Evolutionary conservation across 345 rosid species (phyloP), one percentile per base, ranked within the genome.

Genomic region (Salix dunnii): DNA sequence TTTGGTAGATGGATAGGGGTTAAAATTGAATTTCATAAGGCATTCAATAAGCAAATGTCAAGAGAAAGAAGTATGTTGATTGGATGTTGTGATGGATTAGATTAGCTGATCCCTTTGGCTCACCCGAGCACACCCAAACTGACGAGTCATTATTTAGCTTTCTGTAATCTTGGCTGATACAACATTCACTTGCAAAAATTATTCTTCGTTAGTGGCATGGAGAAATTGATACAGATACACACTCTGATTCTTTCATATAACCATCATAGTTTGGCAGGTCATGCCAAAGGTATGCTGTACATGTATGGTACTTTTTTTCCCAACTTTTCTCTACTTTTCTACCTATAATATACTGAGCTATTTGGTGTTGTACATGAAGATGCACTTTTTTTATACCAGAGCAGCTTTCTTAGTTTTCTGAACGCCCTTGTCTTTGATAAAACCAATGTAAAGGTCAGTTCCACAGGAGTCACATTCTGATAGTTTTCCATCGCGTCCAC

Each of bases 381-480:
- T 74, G 67, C 31, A 53, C 67, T 62, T 12, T 14, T 48, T 74
- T 76, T 84, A 88, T 43, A 88, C 88, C 35, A 87, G 83, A 53
- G 89, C 87, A 78, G 86, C 89, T 72, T 85, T 89, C 82, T 77
- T 84, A 48, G 25, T 77, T 76, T 84, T 78, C 73, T 73, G 70
- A 60, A 27, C 73, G 21, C 58, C 79, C 83, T 81, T 86, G 78
- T 83, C 76, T 78, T 53, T 81, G 85, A 91, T 82, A 68, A 90
- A 85, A 51, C 98, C 91, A 69, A 93, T 87, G 74, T 86, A 90
- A 78, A 93, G 87, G 77, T 88, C 70, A 48, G 89, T 87, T 71
- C 91, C 87, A 2, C 68, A 80, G 70, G 88, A 72, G 88, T 90
- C 94, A 42, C 78, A 73, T 64, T 88, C 88, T 9, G 96, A 68